Evolutionary conservation across 345 rosid species (phyloP).

Genomic region (Psidium guajava): DNA sequence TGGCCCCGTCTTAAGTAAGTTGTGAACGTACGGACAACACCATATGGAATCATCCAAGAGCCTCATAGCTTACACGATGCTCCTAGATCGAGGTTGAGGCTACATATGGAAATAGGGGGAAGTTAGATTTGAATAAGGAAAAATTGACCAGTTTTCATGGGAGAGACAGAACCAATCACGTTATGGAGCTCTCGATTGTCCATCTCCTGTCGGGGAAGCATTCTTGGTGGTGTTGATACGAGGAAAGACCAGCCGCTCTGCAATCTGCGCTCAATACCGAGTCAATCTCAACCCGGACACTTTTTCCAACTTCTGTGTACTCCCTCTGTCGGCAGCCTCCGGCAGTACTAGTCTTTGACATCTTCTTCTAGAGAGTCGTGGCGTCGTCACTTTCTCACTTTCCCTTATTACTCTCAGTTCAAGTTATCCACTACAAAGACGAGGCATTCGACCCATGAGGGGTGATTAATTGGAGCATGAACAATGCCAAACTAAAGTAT

Average conservation of each 20-base stretch:
- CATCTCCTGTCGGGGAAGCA: not conserved
- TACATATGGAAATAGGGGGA: not conserved
- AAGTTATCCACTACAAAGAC: too few species aligned
- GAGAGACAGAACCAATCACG: not conserved
- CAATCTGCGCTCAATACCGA: not conserved
- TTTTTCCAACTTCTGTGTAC: not conserved
- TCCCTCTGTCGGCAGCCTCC: not conserved
- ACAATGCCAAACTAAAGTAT: not conserved
- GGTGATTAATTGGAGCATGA: not conserved
- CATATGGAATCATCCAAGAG: not conserved
- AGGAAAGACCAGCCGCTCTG: not conserved
- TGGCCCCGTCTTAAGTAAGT: not conserved
- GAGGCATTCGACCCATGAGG: not conserved
- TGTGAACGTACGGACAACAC: not conserved
- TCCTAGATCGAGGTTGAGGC: not conserved
- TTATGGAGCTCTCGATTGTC: not conserved
- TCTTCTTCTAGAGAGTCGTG: not conserved
- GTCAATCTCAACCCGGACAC: not conserved
- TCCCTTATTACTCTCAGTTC: too few species aligned
- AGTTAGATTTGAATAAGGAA: not conserved
- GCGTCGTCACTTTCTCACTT: not conserved
- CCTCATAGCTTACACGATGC: not conserved
- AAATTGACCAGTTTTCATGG: not conserved
- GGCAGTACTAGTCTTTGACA: not conserved
- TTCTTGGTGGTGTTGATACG: not conserved